phyloP scores from a whole-genome alignment of 305 asterid genomes.

The Fraxinus velutina region DNA sequence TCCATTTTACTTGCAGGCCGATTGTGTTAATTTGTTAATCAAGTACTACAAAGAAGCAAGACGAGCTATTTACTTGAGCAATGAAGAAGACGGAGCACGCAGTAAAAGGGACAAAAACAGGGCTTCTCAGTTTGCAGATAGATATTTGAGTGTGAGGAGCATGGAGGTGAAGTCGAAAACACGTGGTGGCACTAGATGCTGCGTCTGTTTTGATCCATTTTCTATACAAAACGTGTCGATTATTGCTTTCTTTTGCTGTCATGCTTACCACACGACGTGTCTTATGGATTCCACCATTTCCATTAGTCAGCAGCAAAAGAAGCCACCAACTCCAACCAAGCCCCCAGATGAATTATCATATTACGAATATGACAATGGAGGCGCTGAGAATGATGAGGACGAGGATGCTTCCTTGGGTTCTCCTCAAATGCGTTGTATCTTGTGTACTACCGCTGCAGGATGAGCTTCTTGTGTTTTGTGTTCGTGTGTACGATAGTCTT shows the following conservation, averaged over 20 bases:
- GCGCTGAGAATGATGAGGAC: constrained; percentile 37
- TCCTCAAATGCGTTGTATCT: constrained; percentile 72
- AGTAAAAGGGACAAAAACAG: constrained; percentile 42
- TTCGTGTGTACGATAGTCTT: constrained; percentile 21
- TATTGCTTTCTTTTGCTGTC: constrained; percentile 84
- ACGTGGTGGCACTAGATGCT: constrained; percentile 78
- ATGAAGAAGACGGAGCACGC: constrained; percentile 64
- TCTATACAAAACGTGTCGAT: constrained; percentile 61
- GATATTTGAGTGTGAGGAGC: constrained; percentile 50
- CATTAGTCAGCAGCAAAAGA: constrained; percentile 40
- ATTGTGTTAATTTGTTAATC: constrained; percentile 75
- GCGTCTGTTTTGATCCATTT: constrained; percentile 93
- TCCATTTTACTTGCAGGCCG: constrained; percentile 56
- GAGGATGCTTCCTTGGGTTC: constrained; percentile 41
- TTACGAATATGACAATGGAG: constrained; percentile 50
- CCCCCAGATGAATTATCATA: constrained; percentile 38
- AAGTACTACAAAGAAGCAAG: constrained; percentile 93
- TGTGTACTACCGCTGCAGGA: constrained; percentile 90
- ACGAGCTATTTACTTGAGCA: constrained; percentile 71
- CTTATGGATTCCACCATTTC: constrained; percentile 71
- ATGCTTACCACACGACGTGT: constrained; percentile 79
- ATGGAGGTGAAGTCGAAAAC: constrained; percentile 73
- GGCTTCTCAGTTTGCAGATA: constrained; percentile 33
- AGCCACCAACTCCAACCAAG: constrained; percentile 34
- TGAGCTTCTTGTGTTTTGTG: constrained; percentile 28